Base-by-base conservation (phyloP, 2,329 filamentous ascomycete genomes). In the Talaromyces sp. region DNA sequence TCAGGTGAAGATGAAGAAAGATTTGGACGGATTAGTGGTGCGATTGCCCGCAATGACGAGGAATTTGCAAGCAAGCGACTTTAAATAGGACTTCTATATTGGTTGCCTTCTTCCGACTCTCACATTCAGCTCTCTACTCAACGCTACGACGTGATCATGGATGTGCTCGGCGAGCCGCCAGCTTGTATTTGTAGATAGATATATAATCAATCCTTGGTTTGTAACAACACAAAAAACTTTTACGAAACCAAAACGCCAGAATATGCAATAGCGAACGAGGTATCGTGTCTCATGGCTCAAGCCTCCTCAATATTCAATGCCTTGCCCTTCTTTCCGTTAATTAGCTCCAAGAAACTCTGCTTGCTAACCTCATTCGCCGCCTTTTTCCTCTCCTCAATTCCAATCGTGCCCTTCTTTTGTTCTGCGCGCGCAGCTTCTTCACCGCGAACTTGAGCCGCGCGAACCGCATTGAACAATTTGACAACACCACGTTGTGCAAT, bases 341-440 rank as follows among this genome's bases (percentile, higher is more conserved):
- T 97, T 77, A 98, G 80, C 67, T 98, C 67, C 77, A 99, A 79
- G 80, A 98, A 99, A 0, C 94, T 93, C 81, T 97, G 91, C 82
- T 96, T 96, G 77, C 90, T 96, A 89, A 99, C 95, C 83, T 98
- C 93, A 69, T 92, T 95, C 61, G 96, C 85, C 81, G 90, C 93
- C 79, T 96, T 92, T 79, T 96, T 90, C 69, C 92, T 87, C 77
- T 90, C 87, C 67, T 85, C 86, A 73, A 92, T 87, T 1, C 94
- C 94, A 37, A 97, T 85, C 0, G 96, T 82, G 3, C 92, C 91
- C 67, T 87, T 87, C 77, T 86, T 86, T 58, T 87, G 85, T 69
- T 87, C 86, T 76, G 83, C 87, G 74, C 73, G 76, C 17, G 90
- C 89, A 5, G 92, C 90, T 78, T 94, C 89, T 66, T 89, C 86